Base-by-base conservation (phyloP, 2,329 filamentous ascomycete genomes). In the Colletotrichum abscissum region DNA sequence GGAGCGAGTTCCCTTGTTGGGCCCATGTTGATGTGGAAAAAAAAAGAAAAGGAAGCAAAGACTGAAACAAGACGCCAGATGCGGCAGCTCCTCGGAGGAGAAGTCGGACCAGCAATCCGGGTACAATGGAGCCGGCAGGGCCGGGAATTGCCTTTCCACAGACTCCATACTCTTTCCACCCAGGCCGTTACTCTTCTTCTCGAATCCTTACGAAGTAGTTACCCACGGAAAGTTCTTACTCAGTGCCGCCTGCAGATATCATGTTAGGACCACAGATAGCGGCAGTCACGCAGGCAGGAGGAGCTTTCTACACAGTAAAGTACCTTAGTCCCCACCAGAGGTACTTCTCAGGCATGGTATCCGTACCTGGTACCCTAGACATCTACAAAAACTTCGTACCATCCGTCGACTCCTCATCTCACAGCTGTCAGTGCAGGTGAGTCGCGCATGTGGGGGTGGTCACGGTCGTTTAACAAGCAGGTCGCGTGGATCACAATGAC, bases 61-160 rank as follows among this genome's bases (percentile, higher is more conserved):
- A 62, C 70, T 70, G 70, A 70, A 73, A 70, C 66, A 73, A 28
- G 16, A 62, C 24, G 24, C 59, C 59, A 42, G 60, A 73, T 46
- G 26, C 67, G 67, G 59, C 60, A 70, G 49, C 58, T 67, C 55
- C 22, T 52, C 56, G 55, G 49, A 69, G 49, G 42, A n/a, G 42
- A n/a, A 19, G 42, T 64, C 56, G 56, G 55, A 65, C 70, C 55
- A 70, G 60, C 54, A 70, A 54, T 62, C 59, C 60, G 66, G 66
- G 59, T 64, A 66, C 30, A 65, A 30, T 69, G 66, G 22, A 65
- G 59, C 59, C 70, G 66, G 60, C 30, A 73, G 65, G 46, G 54
- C 52, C 59, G 24, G 42, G 65, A 35, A 63, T 52, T 24, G 14
- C 33, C 14, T 28, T 24, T 46, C 38, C 38, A 42, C 14, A 42